These are phyloP conservation scores for Amborella trichopoda DNA, from an alignment of 164 flowering plant genomes.

Conservation along the genomic window DNA sequence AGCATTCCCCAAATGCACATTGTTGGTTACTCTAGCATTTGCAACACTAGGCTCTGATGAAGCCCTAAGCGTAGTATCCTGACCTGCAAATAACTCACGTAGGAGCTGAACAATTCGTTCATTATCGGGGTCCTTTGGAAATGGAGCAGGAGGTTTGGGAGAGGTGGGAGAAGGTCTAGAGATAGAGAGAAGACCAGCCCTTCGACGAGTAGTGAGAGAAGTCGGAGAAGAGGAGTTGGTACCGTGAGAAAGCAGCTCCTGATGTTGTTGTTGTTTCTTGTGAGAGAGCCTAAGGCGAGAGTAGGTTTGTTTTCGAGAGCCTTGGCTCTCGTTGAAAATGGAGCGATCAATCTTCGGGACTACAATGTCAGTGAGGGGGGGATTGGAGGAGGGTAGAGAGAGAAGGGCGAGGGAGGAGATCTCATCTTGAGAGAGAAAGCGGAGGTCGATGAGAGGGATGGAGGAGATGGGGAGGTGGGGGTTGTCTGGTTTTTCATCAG, in stretches of 20 bases:
- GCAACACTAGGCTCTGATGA: too few relatives aligned
- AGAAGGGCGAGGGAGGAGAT: conserved; percentile 48
- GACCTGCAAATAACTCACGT: conserved; percentile 27
- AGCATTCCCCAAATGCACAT: not conserved
- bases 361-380: conserved; percentile 31
- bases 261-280: too few relatives aligned
- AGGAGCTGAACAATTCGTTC: conserved; percentile 28
- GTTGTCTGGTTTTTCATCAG: conserved; percentile 17
- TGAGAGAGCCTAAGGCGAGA: conserved; percentile 73
- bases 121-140: too few relatives aligned
- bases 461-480: conserved; percentile 21
- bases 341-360: conserved; percentile 74
- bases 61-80: too few relatives aligned
- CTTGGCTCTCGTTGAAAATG: conserved; percentile 86
- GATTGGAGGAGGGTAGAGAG: conserved; percentile 25
- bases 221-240: conserved; percentile 25
- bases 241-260: too few relatives aligned
- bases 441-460: conserved; percentile 62
- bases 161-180: conserved; percentile 1
- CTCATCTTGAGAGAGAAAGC: conserved; percentile 66
- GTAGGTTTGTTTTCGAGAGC: conserved; percentile 81
- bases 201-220: too few relatives aligned
- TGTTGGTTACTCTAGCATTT: too few relatives aligned
- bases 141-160: conserved; percentile 18
- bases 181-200: conserved; percentile 8